Conservation (phyloP, 1,139 yeast species). For the Kurtzmaniella natalensis region DNA sequence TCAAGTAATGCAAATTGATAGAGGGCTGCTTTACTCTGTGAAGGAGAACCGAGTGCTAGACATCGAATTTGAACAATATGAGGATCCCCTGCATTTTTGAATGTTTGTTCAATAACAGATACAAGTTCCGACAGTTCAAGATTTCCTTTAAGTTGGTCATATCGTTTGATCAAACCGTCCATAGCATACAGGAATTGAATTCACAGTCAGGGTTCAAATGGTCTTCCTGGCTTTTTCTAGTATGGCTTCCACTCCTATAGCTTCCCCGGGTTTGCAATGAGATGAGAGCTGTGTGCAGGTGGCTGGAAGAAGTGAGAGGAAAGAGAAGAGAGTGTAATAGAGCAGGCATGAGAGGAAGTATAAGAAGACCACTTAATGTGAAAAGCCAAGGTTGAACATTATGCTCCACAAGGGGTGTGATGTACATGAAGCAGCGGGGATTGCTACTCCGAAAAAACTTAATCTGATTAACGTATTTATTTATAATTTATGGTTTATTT, state of each 20-base stretch:
- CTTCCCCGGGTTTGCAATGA: background rate
- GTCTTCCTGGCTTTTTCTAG: background rate
- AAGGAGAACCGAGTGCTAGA: conserved; percentile 69
- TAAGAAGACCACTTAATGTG: too few species aligned
- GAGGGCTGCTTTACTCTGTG: conserved; percentile 51
- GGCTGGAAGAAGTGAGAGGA: background rate
- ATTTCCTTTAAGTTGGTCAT: conserved; percentile 6
- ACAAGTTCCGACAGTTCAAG: conserved; percentile 22
- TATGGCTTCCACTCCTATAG: background rate
- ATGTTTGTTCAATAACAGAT: conserved; percentile 13
- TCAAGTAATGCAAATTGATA: conserved; percentile 59
- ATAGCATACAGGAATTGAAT: too few species aligned
- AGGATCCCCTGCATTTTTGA: conserved; percentile 10
- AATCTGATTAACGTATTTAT: too few species aligned
- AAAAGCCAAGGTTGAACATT: too few species aligned
- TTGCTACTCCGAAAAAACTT: too few species aligned
- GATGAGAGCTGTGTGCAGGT: conserved; percentile 1
- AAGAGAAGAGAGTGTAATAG: too few species aligned
- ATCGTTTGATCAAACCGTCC: background rate
- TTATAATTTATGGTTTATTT: too few species aligned
- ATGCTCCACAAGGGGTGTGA: too few species aligned
- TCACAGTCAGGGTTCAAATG: too few species aligned
- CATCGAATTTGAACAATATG: conserved; percentile 46
- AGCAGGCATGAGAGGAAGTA: too few species aligned
- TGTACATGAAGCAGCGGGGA: too few species aligned